phyloP scores from a whole-genome alignment of 2,329 filamentous ascomycete genomes.

The Colletotrichum sansevieriae region DNA sequence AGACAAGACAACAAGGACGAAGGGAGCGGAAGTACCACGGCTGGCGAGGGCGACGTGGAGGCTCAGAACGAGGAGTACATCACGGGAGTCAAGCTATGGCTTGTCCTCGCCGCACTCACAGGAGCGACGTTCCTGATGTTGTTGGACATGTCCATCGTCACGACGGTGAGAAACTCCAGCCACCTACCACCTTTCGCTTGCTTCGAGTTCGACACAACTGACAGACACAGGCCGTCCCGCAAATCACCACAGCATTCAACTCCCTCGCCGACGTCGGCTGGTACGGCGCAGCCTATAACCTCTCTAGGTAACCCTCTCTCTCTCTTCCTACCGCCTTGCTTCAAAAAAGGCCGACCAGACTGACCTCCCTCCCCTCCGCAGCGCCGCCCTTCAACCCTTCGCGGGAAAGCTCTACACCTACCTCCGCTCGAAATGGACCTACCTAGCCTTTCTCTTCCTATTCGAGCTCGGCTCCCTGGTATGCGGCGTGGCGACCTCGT shows the following conservation, averaged over 20 bases:
- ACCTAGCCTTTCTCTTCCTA: slow-evolving; percentile 48
- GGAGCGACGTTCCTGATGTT: slow-evolving; percentile 61
- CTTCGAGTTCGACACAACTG: neutral
- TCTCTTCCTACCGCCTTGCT: neutral
- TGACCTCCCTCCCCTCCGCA: slow-evolving; percentile 47
- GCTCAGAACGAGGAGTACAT: slow-evolving; percentile 43
- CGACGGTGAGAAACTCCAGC: slow-evolving; percentile 54
- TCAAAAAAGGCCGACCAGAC: slow-evolving; percentile 12
- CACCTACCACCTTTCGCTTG: neutral
- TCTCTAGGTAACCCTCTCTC: slow-evolving; percentile 54
- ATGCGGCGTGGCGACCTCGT: slow-evolving; percentile 60
- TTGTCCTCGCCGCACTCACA: slow-evolving; percentile 54
- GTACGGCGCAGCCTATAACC: slow-evolving; percentile 54
- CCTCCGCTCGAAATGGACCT: slow-evolving; percentile 50
- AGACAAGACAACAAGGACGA: neutral
- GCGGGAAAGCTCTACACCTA: slow-evolving; percentile 64
- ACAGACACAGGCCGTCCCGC: slow-evolving; percentile 57
- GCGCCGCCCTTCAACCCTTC: slow-evolving; percentile 63
- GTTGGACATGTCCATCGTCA: slow-evolving; percentile 66
- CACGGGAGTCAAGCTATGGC: slow-evolving; percentile 50
- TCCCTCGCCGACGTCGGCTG: slow-evolving; percentile 44
- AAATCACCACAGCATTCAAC: slow-evolving; percentile 64
- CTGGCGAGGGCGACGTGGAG: neutral
- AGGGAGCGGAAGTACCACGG: neutral
- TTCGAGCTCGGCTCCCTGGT: slow-evolving; percentile 59